Base-by-base conservation (phyloP, 2,329 filamentous ascomycete genomes). In the Diplodia mutila region DNA sequence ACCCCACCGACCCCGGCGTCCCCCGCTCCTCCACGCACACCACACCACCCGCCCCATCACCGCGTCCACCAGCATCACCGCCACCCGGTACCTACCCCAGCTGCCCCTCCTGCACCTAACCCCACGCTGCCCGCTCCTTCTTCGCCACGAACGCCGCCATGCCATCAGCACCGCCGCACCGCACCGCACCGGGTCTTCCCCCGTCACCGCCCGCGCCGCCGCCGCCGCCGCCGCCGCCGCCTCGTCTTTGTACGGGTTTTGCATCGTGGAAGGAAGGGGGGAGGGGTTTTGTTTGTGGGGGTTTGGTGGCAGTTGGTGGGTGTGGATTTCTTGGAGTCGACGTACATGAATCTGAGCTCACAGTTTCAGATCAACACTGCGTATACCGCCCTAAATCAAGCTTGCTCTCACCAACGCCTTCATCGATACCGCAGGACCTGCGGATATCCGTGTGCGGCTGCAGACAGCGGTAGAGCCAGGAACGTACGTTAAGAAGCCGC, bases 111-210 rank as follows among this genome's bases (percentile, higher is more conserved):
- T 46, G 8, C 18, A 67, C 48, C 63, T 68, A 72, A 48, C 66
- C 61, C 71, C 71, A 70, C 52, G 55, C 52, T 52, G 59, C 68
- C 48, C 69, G 63, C 61, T 72, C 70, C 11, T 61, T 51, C 21
- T 49, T n/a, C n/a, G n/a, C 61, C 25, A 66, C 64, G 92, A 95
- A 76, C 84, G 83, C 14, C 85, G n/a, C n/a, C n/a, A n/a, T n/a
- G 88, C 69, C 81, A 84, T 46, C 77, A 82, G 52, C 69, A 73
- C 4, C 78, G 74, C 68, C 75, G 78, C 42, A 66, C 70, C 32
- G 74, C 61, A 48, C 48, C 29, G 32, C 14, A 5, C 25, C 14
- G n/a, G 3, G 48, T 53, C 34, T n/a, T 16, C 32, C 25, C 12
- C 53, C 23, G 18, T 9, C 12, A 1, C 14, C 9, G 27, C 29